These are phyloP conservation scores for Penicillium sp. DNA, from an alignment of 2,329 filamentous ascomycete species.

Conservation along the genomic window DNA sequence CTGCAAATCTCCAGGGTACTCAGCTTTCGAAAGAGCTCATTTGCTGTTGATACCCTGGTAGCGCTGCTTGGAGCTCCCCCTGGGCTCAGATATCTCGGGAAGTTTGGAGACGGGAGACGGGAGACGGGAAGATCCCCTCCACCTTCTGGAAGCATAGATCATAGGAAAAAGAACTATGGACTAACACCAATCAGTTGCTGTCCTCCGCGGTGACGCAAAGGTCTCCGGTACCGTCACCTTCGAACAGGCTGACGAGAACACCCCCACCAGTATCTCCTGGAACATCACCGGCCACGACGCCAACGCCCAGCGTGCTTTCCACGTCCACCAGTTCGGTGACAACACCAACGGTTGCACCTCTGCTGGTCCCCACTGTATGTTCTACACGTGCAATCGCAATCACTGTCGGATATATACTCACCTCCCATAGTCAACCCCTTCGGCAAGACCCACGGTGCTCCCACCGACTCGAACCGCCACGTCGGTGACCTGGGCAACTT, in stretches of 20 bases:
- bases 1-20: conserved; percentile 3
- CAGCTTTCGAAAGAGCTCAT: background rate
- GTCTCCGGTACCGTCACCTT: conserved; percentile 90
- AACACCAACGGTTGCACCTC: conserved; percentile 99
- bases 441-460: conserved; percentile 87
- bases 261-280: conserved; percentile 82
- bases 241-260: conserved; percentile 79
- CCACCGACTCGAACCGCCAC: conserved; percentile 76
- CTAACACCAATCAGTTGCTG: conserved; percentile 62
- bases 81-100: background rate
- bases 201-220: conserved; percentile 96
- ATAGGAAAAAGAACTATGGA: conserved; percentile 3
- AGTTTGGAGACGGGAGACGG: background rate
- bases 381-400: background rate
- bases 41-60: conserved; percentile 1
- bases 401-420: background rate
- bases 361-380: conserved; percentile 92
- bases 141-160: conserved; percentile 8
- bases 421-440: conserved; percentile 77
- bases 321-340: conserved; percentile 98
- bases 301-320: conserved; percentile 95
- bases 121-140: conserved; percentile 1
- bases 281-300: conserved; percentile 87
- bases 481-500: conserved; percentile 98
- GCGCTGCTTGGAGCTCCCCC: background rate